A percentile compares a stretch with the other conserved stretches of the same genome.
Conservation (phyloP, 2,329 filamentous ascomycete species). For the Aspergillus carbonarius region DNA sequence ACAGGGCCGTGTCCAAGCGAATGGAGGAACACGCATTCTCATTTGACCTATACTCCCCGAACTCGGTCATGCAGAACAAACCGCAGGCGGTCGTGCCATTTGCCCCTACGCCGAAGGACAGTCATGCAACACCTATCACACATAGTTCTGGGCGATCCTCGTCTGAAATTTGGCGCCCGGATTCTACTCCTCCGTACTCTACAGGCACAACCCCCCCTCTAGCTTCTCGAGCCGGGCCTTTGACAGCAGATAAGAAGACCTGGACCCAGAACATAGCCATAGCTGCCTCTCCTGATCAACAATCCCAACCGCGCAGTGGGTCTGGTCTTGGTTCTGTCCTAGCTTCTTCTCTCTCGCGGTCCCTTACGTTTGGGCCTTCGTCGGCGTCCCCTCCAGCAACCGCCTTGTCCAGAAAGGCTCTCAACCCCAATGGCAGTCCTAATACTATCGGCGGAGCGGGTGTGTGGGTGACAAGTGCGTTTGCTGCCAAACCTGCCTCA, state of each 20-base stretch:
- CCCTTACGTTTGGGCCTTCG: constrained; percentile 45
- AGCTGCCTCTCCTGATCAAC: constrained; percentile 44
- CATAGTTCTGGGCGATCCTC: constrained; percentile 54
- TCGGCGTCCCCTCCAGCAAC: constrained; percentile 43
- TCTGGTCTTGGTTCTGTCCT: constrained; percentile 44
- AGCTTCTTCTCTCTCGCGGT: constrained; percentile 46
- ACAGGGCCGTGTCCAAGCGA: constrained; percentile 32
- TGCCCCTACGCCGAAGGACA: constrained; percentile 35
- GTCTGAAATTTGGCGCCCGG: constrained; percentile 51
- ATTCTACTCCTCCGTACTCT: constrained; percentile 53
- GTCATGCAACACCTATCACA: constrained; percentile 27
- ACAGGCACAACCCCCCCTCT: constrained; percentile 54
- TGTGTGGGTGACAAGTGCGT: constrained; percentile 30
- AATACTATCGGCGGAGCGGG: constrained; percentile 26
- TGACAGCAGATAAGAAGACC: constrained; percentile 42
- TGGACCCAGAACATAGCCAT: constrained; percentile 43
- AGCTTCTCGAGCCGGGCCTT: constrained; percentile 41
- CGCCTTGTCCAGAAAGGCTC: constrained; percentile 35
- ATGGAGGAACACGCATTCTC: constrained; percentile 48
- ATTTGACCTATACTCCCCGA: constrained; percentile 48
- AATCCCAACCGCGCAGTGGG: constrained; percentile 37
- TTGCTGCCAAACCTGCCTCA: constrained; percentile 25
- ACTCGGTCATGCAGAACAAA: constrained; percentile 44
- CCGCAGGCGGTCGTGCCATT: constrained; percentile 38
- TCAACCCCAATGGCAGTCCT: constrained; percentile 38